These are phyloP conservation scores for Arabidopsis thaliana DNA, from an alignment of 345 rosid species.

Conservation along the genomic window TAIR10.1 NC_003076.8:21742501-21743000, in stretches of 20 bases:
- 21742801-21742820: background rate
- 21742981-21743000: background rate
- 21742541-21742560: no score
- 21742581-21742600: no score
- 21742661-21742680: no score
- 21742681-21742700: no score
- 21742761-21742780: background rate
- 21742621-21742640: no score
- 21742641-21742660: no score
- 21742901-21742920: background rate
- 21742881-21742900: background rate
- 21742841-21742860: background rate
- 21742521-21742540: no score
- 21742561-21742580: no score
- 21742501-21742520: no score
- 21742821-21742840: background rate
- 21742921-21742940: background rate
- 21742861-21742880: background rate
- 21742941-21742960: background rate
- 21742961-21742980: conserved; percentile 3
- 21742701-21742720: no score
- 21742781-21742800: background rate
- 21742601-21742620: no score
- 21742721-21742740: background rate
- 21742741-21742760: background rate